Conservation (phyloP, 1,139 yeast genomes). For the Yamadazyma spencermartinsiae region DNA sequence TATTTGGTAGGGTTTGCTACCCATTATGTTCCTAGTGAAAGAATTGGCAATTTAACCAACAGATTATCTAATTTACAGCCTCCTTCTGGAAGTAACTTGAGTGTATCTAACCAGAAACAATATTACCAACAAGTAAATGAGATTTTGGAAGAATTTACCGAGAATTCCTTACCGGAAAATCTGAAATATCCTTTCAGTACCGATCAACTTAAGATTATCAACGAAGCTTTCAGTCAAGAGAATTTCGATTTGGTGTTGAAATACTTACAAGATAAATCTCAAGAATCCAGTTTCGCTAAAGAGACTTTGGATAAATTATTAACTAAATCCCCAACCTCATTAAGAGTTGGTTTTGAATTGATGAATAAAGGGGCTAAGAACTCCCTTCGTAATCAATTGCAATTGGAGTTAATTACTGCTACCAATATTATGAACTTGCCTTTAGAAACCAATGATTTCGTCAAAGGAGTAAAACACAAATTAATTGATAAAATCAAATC, state of each 20-base stretch:
- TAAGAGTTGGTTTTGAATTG: constrained; percentile 71
- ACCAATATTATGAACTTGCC: constrained; percentile 65
- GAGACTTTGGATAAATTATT: constrained; percentile 55
- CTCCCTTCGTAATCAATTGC: constrained; percentile 65
- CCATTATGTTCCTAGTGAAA: constrained; percentile 74
- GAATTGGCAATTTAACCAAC: constrained; percentile 58
- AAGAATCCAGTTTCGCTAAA: constrained; percentile 66
- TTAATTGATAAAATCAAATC: constrained; percentile 63
- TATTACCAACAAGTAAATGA: constrained; percentile 63
- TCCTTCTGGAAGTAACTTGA: constrained; percentile 30
- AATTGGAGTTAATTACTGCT: constrained; percentile 75
- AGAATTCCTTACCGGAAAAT: constrained; percentile 62
- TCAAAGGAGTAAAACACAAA: constrained; percentile 74
- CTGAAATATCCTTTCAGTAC: constrained; percentile 60
- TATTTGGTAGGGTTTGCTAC: constrained; percentile 86
- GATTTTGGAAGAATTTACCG: constrained; percentile 75
- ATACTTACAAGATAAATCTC: constrained; percentile 47
- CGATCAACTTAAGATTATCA: constrained; percentile 63
- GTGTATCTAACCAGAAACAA: constrained; percentile 32
- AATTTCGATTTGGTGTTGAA: constrained; percentile 63
- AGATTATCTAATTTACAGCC: constrained; percentile 64
- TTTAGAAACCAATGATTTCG: constrained; percentile 62
- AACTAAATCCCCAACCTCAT: constrained; percentile 72
- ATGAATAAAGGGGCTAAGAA: constrained; percentile 62
- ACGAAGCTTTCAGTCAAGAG: constrained; percentile 60